Percentiles rank a stretch among this genome's conserved stretches.
phyloP scores from a whole-genome alignment of 2,329 filamentous ascomycete species.

The Alternaria conjuncta region DNA sequence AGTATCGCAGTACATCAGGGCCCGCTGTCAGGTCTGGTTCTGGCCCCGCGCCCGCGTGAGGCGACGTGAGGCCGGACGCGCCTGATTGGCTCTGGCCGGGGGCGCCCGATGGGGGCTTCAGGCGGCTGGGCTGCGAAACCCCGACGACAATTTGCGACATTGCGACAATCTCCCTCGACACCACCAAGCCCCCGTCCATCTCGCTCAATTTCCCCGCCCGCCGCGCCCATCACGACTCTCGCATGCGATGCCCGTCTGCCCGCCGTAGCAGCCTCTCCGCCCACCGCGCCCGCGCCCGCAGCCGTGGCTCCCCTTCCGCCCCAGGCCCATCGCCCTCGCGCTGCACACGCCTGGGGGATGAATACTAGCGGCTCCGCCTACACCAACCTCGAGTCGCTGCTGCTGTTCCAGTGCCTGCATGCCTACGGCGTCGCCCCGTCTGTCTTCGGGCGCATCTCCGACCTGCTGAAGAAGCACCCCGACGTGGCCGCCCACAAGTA shows the following conservation, averaged over 20 bases:
- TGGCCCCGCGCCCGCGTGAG: conserved; percentile 11
- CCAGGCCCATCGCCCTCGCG: conserved; percentile 37
- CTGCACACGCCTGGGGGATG: conserved; percentile 55
- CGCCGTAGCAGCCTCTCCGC: conserved; percentile 33
- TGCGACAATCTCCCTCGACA: conserved; percentile 15
- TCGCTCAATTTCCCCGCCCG: conserved; percentile 16
- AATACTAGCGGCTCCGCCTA: conserved; percentile 69
- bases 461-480: conserved; percentile 74
- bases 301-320: conserved; percentile 47
- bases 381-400: conserved; percentile 83
- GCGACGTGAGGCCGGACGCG: conserved; percentile 3
- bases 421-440: conserved; percentile 68
- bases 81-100: conserved; percentile 7
- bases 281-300: conserved; percentile 22
- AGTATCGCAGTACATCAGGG: neutral
- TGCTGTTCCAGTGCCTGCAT: conserved; percentile 81
- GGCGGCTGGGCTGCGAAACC: conserved; percentile 11
- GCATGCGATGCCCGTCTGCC: conserved; percentile 33
- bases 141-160: conserved; percentile 14
- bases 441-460: conserved; percentile 75
- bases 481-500: conserved; percentile 72
- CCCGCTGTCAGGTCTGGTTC: conserved; percentile 1
- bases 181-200: conserved; percentile 23
- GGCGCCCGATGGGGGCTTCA: neutral
- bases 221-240: conserved; percentile 18